phyloP scores from a whole-genome alignment of 352 stramenopile genomes.

The Pythium dissotocum region DNA sequence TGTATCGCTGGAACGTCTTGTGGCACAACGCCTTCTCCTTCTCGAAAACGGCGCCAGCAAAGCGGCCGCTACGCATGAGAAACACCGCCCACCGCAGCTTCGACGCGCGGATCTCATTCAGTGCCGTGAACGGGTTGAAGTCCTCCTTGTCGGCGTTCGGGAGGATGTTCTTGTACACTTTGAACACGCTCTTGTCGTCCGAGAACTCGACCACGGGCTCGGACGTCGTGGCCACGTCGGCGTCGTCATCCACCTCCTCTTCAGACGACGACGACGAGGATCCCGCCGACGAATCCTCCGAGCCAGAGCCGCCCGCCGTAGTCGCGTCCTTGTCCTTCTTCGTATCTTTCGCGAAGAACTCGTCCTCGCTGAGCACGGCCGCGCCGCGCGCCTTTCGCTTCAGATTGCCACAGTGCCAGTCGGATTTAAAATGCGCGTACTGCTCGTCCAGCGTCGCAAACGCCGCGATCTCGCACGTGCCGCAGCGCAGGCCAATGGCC shows the following conservation, averaged over 20 bases:
- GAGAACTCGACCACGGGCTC: slow-evolving; percentile 83
- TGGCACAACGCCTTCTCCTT: slow-evolving; percentile 89
- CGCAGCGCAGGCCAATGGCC: slow-evolving; percentile 62
- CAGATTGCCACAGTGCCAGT: slow-evolving; percentile 80
- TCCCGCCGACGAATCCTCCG: slow-evolving; percentile 40
- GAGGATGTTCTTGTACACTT: slow-evolving; percentile 81
- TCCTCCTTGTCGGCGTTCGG: slow-evolving; percentile 41
- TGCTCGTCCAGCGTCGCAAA: slow-evolving; percentile 83
- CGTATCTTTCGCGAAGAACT: slow-evolving; percentile 35
- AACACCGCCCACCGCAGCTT: slow-evolving; percentile 86
- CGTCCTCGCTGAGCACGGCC: slow-evolving; percentile 39
- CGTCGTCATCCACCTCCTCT: slow-evolving; percentile 45
- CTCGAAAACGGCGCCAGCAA: slow-evolving; percentile 90
- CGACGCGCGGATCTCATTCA: slow-evolving; percentile 51
- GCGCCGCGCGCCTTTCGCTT: slow-evolving; percentile 70
- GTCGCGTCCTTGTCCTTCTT: slow-evolving; percentile 23
- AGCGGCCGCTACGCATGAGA: slow-evolving; percentile 90
- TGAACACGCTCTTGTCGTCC: slow-evolving; percentile 73
- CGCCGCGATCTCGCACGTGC: slow-evolving; percentile 61
- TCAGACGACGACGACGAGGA: slow-evolving; percentile 43
- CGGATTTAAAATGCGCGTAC: slow-evolving; percentile 83
- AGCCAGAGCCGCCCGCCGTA: slow-evolving; percentile 25
- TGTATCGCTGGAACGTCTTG: slow-evolving; percentile 93
- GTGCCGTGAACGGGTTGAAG: slow-evolving; percentile 61
- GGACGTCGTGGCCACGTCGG: slow-evolving; percentile 44